These are phyloP conservation scores for Amphirosellinia nigrospora DNA, from an alignment of 495 filamentous ascomycete species.

Conservation along the genomic window DNA sequence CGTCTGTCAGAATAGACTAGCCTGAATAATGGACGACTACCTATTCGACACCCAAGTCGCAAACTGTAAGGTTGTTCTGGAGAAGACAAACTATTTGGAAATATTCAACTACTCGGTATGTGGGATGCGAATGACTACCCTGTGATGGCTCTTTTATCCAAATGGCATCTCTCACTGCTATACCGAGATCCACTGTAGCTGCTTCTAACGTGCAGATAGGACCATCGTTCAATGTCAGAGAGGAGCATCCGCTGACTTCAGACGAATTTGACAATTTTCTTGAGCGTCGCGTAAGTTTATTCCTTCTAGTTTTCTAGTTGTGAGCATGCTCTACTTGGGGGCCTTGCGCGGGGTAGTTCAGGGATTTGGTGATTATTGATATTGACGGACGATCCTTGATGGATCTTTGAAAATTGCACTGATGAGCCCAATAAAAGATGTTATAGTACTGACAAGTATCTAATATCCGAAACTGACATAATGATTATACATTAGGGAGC, in stretches of 20 bases:
- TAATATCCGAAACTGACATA: constrained; percentile 10
- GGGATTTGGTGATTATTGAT: neutral
- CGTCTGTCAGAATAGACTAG: neutral
- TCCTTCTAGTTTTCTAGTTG: neutral
- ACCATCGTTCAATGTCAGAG: constrained; percentile 45
- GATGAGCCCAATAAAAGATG: neutral
- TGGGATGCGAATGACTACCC: neutral
- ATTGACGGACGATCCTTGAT: neutral
- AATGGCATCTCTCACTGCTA: too few relatives aligned
- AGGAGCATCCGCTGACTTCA: constrained; percentile 54
- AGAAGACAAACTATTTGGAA: constrained; percentile 59
- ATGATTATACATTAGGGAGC: constrained; percentile 48
- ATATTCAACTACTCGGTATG: constrained; percentile 62
- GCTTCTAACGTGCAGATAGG: constrained; percentile 10
- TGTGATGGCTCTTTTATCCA: neutral
- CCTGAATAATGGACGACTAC: constrained; percentile 59
- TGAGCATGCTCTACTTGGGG: neutral
- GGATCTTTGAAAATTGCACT: neutral
- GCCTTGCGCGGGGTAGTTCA: neutral
- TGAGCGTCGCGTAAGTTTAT: constrained; percentile 48
- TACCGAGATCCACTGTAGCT: neutral
- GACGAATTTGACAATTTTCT: constrained; percentile 64
- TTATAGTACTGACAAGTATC: too few relatives aligned
- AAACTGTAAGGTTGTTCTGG: constrained; percentile 49
- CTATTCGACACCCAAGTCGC: constrained; percentile 53